Conservation (phyloP, 306 rosid genomes). For the Citrullus mucosospermus region DNA sequence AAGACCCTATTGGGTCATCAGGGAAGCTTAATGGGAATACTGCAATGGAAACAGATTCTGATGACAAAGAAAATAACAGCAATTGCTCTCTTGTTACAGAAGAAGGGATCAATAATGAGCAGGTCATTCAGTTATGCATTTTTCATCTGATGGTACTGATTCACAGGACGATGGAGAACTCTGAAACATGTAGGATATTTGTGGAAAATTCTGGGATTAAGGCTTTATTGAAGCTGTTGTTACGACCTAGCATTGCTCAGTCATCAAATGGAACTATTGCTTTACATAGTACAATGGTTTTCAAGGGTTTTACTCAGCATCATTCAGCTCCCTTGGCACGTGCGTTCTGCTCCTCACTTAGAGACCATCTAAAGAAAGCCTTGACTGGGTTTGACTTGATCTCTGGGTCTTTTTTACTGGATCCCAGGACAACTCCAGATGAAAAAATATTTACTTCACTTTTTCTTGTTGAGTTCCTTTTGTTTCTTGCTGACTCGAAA, state of each 20-base stretch:
- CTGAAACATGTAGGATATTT: constrained; percentile 91
- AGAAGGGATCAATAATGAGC: constrained; percentile 60
- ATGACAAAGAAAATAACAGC: constrained; percentile 43
- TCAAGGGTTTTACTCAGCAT: constrained; percentile 88
- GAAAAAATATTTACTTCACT: constrained; percentile 56
- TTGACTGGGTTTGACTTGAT: constrained; percentile 44
- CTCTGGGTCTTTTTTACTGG: constrained; percentile 56
- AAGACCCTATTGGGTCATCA: constrained; percentile 26
- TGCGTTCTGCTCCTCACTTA: constrained; percentile 77
- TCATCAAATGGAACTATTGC: constrained; percentile 96
- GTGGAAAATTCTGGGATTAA: constrained; percentile 91
- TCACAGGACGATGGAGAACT: constrained; percentile 88
- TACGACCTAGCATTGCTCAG: constrained; percentile 67
- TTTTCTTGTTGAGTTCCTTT: constrained; percentile 78
- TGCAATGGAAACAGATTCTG: constrained; percentile 89
- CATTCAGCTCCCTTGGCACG: constrained; percentile 77
- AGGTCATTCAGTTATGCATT: constrained; percentile 58
- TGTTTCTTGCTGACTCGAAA: constrained; percentile 92
- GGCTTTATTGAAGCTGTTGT: constrained; percentile 67
- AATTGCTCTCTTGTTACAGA: constrained; percentile 30
- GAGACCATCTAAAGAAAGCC: constrained; percentile 67
- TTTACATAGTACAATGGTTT: constrained; percentile 92
- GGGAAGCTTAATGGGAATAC: constrained; percentile 48
- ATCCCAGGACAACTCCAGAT: constrained; percentile 58
- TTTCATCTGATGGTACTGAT: constrained; percentile 89